Base-by-base conservation (phyloP, 352 stramenopile genomes). In the Globisporangium cystogenes region DNA sequence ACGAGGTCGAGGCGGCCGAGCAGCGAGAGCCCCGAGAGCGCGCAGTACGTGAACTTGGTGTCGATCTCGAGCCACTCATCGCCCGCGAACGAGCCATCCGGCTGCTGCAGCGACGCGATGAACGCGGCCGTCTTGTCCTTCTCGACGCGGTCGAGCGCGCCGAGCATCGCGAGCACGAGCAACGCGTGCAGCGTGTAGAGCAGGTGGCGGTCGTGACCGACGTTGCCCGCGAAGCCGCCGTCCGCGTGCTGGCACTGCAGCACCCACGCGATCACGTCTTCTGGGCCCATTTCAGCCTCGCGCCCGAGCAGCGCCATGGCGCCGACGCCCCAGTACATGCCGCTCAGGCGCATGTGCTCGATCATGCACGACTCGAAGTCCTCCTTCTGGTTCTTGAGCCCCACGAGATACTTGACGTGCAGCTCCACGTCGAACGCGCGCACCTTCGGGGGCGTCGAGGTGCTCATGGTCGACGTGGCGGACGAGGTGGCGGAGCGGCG, bases 41-140 rank as follows among this genome's bases (percentile, higher is more conserved):
- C 96, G 63, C 97, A 99, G 72, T 99, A 99, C 24, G 90, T 98
- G 71, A 99, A 99, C 60, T 98, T 93, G 48, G 97, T 99, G 74
- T 99, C 97, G 50, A 99, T 91, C 66, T 99, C 97, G 31, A 86
- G 83, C 89, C 95, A 99, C 66, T 93, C 64, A 71, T 99, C 97
- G 35, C 96, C 97, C 3, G 77, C 85, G 65, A 99, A 99, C 18
- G 90, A 98, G 7, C 97, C 97, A 74, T 99, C 96, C 0, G 67
- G 54, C 67, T 99, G 92, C 76, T 99, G 96, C 37, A 99, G 67
- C 10, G 74, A 73, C 16, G 81, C 72, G 20, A 99, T 78, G 72
- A 82, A 98, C 18, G 43, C 39, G 10, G 83, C 81, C 16, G 88
- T 83, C 55, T 94, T 82, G 57, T 95, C 68, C 15, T 67, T 62